Base-by-base conservation (phyloP, 2,329 filamentous ascomycete genomes). In the Pochonia chlamydosporia region DNA sequence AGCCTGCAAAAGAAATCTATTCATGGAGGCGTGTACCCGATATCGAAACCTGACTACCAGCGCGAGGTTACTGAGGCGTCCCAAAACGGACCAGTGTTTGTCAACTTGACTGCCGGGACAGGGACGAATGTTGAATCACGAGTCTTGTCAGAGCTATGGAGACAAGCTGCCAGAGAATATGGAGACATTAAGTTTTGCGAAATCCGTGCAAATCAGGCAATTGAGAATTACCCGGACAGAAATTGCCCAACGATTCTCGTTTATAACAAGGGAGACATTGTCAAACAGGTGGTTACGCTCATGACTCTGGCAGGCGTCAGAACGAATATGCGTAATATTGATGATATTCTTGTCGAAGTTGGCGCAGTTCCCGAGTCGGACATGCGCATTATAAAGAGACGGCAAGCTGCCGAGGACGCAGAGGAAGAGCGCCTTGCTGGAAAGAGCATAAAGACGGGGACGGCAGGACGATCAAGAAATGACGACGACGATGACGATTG, bases 111-210 rank as follows among this genome's bases (percentile, higher is more conserved):
- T 6, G 89, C 87, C 4, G 79, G 87, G 0, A 72, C 83, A 49
- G 85, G 87, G 43, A 87, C 81, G 44, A 96, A 96, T 60, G 78
- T 85, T 28, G 91, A 97, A 68, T 95, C 90, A 3, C 79, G 87
- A 50, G 74, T 96, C 3, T 69, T 97, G 57, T 83, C 84, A 1
- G 87, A 95, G 61, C 74, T 96, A 18, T 99, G 92, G 91, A 77
- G 85, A 30, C 82, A 90, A 60, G 78, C 93, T 35, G 92, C 93
- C 1, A 71, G 69, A 50, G 89, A 92, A 60, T 99, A 90, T 61
- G 89, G 90, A 18, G 92, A 99, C 54, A 74, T 99, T 65, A 99
- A 99, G 70, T 99, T 99, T 68, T 97, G 92, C 65, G 89, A 97
- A 70, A 97, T 99, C 56, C 81, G 85, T 56, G 93, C 85, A 6